phyloP scores from a whole-genome alignment of 2,329 filamentous ascomycete genomes.

The Colletotrichum nymphaeae region DNA sequence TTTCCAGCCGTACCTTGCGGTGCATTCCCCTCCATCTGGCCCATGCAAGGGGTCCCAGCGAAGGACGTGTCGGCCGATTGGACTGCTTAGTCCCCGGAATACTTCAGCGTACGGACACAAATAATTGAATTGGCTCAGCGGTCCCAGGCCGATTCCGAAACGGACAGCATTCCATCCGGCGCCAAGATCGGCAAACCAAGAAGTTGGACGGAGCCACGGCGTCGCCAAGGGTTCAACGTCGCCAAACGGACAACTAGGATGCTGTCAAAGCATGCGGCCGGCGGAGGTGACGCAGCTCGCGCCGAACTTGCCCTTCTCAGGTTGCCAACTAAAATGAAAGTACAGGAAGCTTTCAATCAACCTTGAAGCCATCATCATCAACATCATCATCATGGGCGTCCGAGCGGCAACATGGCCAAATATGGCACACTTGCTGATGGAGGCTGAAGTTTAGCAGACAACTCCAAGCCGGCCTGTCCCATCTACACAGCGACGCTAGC shows the following conservation, averaged over 20 bases:
- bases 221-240: slow-evolving; percentile 24
- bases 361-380: slow-evolving; percentile 28
- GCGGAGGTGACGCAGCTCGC: not conserved
- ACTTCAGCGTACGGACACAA: not conserved
- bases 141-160: slow-evolving; percentile 19
- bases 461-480: slow-evolving; percentile 17
- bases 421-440: slow-evolving; percentile 26
- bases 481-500: not conserved
- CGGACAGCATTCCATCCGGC: slow-evolving; percentile 25
- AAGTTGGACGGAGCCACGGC: slow-evolving; percentile 29
- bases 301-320: not conserved
- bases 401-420: slow-evolving; percentile 2
- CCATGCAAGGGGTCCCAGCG: slow-evolving; percentile 15
- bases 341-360: not conserved
- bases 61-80: not conserved
- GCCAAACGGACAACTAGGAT: slow-evolving; percentile 11
- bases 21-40: not conserved
- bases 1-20: not conserved
- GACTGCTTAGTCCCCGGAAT: not conserved
- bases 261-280: slow-evolving; percentile 9
- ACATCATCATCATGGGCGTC: slow-evolving; percentile 1
- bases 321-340: not conserved
- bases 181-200: slow-evolving; percentile 28
- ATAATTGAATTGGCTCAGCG: not conserved
- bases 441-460: slow-evolving; percentile 24